These are phyloP conservation scores for Annona squamosa DNA, from an alignment of 164 flowering plant genomes.

Conservation along the genomic window DNA sequence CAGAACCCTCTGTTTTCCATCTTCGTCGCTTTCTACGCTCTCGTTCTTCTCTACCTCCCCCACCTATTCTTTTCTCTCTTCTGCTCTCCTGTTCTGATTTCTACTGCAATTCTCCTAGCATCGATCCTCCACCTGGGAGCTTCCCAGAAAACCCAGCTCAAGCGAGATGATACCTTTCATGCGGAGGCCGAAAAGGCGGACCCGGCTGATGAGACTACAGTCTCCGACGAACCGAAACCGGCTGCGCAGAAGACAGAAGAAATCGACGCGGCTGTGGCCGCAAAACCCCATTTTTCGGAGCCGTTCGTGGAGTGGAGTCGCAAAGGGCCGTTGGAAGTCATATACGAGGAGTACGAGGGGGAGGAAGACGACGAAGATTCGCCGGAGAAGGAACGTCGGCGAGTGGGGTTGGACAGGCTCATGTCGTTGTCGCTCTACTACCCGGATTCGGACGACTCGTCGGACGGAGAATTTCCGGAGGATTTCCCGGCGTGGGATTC, in stretches of 20 bases:
- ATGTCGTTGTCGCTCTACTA: background rate
- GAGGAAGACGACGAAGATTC: conserved; percentile 23
- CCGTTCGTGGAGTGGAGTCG: conserved; percentile 58
- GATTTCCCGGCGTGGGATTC: conserved; percentile 1
- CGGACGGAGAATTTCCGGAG: conserved; percentile 1
- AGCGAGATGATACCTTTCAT: background rate
- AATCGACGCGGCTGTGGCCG: conserved; percentile 8
- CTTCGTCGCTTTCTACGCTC: conserved; percentile 40
- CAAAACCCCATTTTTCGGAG: conserved; percentile 16
- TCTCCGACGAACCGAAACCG: background rate
- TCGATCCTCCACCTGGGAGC: conserved; percentile 54
- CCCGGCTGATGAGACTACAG: background rate
- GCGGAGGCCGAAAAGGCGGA: background rate
- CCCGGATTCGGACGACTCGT: too few species aligned
- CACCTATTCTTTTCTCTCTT: conserved; percentile 22
- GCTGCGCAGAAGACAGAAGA: conserved; percentile 6
- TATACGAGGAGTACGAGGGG: conserved; percentile 67
- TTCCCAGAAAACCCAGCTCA: conserved; percentile 14
- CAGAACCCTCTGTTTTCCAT: conserved; percentile 52
- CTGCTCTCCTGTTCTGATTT: conserved; percentile 45
- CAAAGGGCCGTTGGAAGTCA: conserved; percentile 73
- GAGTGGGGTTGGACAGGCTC: background rate
- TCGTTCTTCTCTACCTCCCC: conserved; percentile 62
- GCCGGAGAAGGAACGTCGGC: conserved; percentile 3
- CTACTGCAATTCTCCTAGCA: conserved; percentile 40